These are phyloP conservation scores for Paraphaeosphaeria sporulosa DNA, from an alignment of 2,329 filamentous ascomycete genomes.

Conservation along the genomic window DNA sequence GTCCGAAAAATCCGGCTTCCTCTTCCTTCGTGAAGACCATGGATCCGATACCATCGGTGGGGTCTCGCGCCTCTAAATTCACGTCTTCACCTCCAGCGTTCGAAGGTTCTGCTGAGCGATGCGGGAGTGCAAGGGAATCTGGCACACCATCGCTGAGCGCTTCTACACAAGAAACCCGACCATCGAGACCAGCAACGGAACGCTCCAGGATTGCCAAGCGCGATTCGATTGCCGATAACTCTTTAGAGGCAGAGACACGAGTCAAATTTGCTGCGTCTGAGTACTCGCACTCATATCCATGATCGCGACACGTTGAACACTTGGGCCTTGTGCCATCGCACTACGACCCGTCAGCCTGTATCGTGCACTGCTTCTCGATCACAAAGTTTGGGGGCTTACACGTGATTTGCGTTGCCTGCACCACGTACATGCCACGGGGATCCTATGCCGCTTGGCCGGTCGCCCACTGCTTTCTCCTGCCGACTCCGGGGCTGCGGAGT, in stretches of 20 bases:
- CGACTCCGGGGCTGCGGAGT: background rate
- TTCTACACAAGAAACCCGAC: conserved; percentile 14
- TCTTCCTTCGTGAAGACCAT: conserved; percentile 49
- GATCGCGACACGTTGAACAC: conserved; percentile 52
- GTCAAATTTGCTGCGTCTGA: conserved; percentile 44
- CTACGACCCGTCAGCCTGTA: conserved; percentile 24
- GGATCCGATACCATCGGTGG: conserved; percentile 47
- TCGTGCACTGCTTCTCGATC: no score
- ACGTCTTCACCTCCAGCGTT: conserved; percentile 8
- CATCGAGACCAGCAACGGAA: conserved; percentile 11
- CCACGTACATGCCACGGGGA: conserved; percentile 18
- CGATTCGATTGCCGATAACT: conserved; percentile 30
- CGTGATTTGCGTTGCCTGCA: conserved; percentile 24
- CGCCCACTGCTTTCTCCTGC: background rate
- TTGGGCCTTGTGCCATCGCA: conserved; percentile 55
- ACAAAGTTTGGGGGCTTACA: no score
- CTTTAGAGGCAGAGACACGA: conserved; percentile 53
- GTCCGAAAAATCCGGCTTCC: conserved; percentile 49
- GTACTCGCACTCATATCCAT: conserved; percentile 56
- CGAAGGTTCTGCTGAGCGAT: background rate
- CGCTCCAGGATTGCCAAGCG: conserved; percentile 15
- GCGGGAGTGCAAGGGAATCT: background rate
- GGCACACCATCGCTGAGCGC: background rate
- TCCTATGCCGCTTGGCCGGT: conserved; percentile 20
- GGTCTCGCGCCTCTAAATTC: conserved; percentile 31